Evolutionary conservation across 2,329 filamentous ascomycete species (phyloP).

Genomic region (Scedosporium boydii): DNA sequence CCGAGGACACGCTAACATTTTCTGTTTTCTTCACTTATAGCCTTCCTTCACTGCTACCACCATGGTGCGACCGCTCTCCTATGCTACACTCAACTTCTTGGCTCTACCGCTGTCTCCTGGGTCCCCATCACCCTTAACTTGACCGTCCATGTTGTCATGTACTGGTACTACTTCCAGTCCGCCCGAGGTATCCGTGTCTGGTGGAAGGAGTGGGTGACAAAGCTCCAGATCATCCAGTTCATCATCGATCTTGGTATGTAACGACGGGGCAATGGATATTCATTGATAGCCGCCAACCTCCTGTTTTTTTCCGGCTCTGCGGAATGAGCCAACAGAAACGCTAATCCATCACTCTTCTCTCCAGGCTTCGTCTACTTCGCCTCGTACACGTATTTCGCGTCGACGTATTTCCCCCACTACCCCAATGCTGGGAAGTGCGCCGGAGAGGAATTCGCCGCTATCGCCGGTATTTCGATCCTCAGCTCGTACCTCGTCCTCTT

Average conservation of each 20-base stretch:
- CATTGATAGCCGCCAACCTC: background rate
- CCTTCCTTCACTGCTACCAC: conserved; percentile 98
- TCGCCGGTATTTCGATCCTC: conserved; percentile 83
- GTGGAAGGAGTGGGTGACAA: conserved; percentile 99
- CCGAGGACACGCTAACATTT: background rate
- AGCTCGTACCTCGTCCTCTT: conserved; percentile 95
- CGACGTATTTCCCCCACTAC: conserved; percentile 76
- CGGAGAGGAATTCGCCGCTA: conserved; percentile 93
- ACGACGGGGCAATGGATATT: background rate
- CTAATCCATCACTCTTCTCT: conserved; percentile 33
- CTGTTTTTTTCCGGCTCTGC: no score
- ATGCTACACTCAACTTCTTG: conserved; percentile 95
- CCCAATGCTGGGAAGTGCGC: conserved; percentile 81
- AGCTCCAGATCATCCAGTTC: conserved; percentile 94
- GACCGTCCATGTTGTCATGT: conserved; percentile 95
- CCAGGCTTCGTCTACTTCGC: conserved; percentile 95
- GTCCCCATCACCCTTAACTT: conserved; percentile 89
- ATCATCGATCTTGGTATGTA: conserved; percentile 85
- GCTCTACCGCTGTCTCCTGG: conserved; percentile 89
- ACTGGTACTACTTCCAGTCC: conserved; percentile 99
- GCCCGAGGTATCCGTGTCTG: conserved; percentile 91
- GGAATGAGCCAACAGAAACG: conserved; percentile 3
- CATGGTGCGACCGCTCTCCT: conserved; percentile 93
- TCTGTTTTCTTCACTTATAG: background rate
- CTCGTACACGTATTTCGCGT: conserved; percentile 97